These are phyloP conservation scores for Cetraspora pellucida DNA, from an alignment of 192 early-diverging fungal species.

Conservation along the genomic window DNA sequence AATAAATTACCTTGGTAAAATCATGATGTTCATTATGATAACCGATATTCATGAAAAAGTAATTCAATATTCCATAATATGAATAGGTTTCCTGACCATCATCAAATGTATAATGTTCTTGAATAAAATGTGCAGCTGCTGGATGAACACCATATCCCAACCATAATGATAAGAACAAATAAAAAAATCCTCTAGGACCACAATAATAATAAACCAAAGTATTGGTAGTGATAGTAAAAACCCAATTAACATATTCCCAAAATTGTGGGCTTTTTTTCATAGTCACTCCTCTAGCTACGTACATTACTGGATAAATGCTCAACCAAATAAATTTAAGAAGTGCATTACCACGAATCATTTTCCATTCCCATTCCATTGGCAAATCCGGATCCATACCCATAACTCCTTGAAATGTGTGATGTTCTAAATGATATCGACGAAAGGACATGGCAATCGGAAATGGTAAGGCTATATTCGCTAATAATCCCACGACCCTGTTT, in stretches of 20 bases:
- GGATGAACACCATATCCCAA: slow-evolving; percentile 90
- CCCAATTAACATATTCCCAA: slow-evolving; percentile 80
- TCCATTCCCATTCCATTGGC: slow-evolving; percentile 85
- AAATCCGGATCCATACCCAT: slow-evolving; percentile 92
- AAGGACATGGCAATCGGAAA: slow-evolving; percentile 80
- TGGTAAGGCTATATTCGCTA: slow-evolving; percentile 86
- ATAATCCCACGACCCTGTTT: slow-evolving; percentile 81
- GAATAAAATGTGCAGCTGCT: slow-evolving; percentile 93
- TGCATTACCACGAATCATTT: slow-evolving; percentile 69
- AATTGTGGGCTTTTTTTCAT: slow-evolving; percentile 68
- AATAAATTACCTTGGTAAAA: slow-evolving; percentile 50
- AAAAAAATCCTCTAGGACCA: slow-evolving; percentile 66
- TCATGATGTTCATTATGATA: slow-evolving; percentile 99
- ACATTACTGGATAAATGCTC: slow-evolving; percentile 85
- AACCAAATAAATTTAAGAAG: slow-evolving; percentile 77
- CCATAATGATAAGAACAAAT: slow-evolving; percentile 70
- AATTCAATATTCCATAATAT: slow-evolving; percentile 92
- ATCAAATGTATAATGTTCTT: slow-evolving; percentile 95
- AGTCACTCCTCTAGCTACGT: slow-evolving; percentile 74
- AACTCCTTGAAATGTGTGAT: slow-evolving; percentile 97
- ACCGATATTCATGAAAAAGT: slow-evolving; percentile 90
- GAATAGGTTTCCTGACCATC: slow-evolving; percentile 96
- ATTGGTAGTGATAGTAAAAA: slow-evolving; percentile 66
- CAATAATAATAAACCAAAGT: slow-evolving; percentile 56
- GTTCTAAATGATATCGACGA: slow-evolving; percentile 90